Evolutionary conservation across 2,329 filamentous ascomycete genomes (phyloP).

Genomic region (Fusarium siculi): DNA sequence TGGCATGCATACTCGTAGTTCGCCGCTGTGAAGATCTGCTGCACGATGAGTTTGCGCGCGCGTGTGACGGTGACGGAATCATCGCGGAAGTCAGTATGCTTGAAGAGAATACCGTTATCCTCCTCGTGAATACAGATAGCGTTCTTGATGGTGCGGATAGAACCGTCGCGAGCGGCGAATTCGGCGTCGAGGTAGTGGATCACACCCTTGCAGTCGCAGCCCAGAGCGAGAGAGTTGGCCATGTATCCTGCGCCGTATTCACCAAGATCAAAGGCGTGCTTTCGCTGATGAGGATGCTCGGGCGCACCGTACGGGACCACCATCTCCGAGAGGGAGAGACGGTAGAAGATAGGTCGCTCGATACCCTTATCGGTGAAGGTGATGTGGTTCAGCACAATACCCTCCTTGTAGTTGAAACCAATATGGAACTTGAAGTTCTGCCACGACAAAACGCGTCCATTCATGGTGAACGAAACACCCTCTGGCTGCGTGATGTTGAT

Average conservation of each 20-base stretch:
- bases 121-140: constrained; percentile 97
- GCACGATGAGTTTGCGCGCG: constrained; percentile 85
- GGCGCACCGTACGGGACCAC: constrained; percentile 90
- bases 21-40: constrained; percentile 92
- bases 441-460: constrained; percentile 79
- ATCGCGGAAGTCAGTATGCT: constrained; percentile 93
- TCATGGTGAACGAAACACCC: constrained; percentile 85
- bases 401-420: constrained; percentile 95
- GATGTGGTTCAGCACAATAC: constrained; percentile 90
- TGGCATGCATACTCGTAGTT: constrained; percentile 87
- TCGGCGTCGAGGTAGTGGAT: constrained; percentile 93
- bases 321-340: constrained; percentile 91
- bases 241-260: constrained; percentile 87
- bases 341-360: constrained; percentile 84
- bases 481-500: constrained; percentile 90
- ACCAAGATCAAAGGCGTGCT: constrained; percentile 83
- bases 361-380: constrained; percentile 87
- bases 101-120: constrained; percentile 91
- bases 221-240: constrained; percentile 80
- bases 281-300: constrained; percentile 81
- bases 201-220: constrained; percentile 87
- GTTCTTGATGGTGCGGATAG: constrained; percentile 86
- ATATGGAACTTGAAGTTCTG: constrained; percentile 95
- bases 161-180: constrained; percentile 81
- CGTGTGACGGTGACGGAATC: constrained; percentile 88